Base-by-base conservation (phyloP, 768 basidiomycete genomes). In the Pleurotus pulmonarius region DNA sequence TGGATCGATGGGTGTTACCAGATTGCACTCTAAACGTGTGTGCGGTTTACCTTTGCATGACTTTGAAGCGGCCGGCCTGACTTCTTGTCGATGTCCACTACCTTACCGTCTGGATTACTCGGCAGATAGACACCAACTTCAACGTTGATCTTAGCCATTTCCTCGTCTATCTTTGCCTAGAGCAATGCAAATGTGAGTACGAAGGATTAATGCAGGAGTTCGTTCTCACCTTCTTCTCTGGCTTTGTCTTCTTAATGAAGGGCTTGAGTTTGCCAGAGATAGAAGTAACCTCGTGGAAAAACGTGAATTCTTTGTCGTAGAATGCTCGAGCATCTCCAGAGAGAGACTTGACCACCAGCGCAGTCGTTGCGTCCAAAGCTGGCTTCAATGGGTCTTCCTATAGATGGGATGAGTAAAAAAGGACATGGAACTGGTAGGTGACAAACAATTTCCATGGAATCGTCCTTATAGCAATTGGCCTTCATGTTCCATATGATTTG, bases 401-500 rank as follows among this genome's bases (percentile, higher is more conserved):
- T 5, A 56, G 58, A 59, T 59, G 18, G 58, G 29, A 59, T 41
- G 38, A 11, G 57, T 38, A 8, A 56, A 20, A 41, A 29, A 20
- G 8, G 5, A 20, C 47, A 4, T 8, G 18, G 8, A 25, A 47
- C 11, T 15, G 37, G 7, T 22, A 24, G 13, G 2, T 52, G 24
- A 75, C 83, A 49, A 64, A 91, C 93, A 57, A 90, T 77, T 69
- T 95, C 94, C 12, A 85, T 92, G 5, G 79, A 75, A 64, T 98
- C 97, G 64, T 94, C 96, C 64, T 90, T 92, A 69, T 86, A 97
- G 59, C 91, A 94, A 65, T 99, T 99, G 4, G 97, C 97, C 65
- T 96, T 96, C 97, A 98, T 98, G 69, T 98, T 99, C 97, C 97
- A 99, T 59, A 99, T 92, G 60, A 98, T 98, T 74, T 99, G 97